These are phyloP conservation scores for Trichoderma simmonsii DNA, from an alignment of 2,329 filamentous ascomycete species.

Conservation along the genomic window DNA sequence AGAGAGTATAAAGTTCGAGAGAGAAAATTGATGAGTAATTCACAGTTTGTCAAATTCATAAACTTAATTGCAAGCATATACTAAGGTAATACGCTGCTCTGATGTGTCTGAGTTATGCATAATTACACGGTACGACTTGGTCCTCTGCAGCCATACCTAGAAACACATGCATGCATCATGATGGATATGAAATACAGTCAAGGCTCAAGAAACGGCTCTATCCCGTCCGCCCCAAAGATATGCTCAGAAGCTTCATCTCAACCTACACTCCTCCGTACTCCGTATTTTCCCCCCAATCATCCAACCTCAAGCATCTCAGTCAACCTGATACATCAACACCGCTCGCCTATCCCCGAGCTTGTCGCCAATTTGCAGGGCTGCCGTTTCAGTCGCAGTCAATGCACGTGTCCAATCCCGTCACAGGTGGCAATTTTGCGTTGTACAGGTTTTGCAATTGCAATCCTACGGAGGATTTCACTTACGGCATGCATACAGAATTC, in stretches of 20 bases:
- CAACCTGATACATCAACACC: not conserved
- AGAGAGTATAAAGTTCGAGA: not conserved
- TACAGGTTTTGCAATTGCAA: not conserved
- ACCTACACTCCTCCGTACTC: not conserved
- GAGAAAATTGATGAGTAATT: not conserved
- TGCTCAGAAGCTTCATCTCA: not conserved
- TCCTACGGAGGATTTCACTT: not conserved
- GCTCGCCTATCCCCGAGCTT: not conserved
- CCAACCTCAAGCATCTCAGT: not conserved
- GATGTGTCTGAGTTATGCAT: not conserved
- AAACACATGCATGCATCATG: not conserved
- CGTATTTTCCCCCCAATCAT: not conserved
- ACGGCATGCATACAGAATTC: not conserved
- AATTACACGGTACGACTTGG: not conserved
- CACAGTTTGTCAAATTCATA: not conserved
- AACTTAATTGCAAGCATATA: not conserved
- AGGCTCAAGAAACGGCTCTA: not conserved
- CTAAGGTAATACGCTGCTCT: not conserved
- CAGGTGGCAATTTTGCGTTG: not conserved
- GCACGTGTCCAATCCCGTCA: not conserved
- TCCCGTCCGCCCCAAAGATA: not conserved
- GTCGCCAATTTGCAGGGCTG: not conserved
- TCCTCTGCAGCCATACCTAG: not conserved
- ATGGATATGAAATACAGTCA: not conserved
- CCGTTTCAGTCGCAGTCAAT: constrained; percentile 2